Evolutionary conservation across 345 rosid genomes (phyloP).

Genomic region (Eucalyptus cloeziana): DNA sequence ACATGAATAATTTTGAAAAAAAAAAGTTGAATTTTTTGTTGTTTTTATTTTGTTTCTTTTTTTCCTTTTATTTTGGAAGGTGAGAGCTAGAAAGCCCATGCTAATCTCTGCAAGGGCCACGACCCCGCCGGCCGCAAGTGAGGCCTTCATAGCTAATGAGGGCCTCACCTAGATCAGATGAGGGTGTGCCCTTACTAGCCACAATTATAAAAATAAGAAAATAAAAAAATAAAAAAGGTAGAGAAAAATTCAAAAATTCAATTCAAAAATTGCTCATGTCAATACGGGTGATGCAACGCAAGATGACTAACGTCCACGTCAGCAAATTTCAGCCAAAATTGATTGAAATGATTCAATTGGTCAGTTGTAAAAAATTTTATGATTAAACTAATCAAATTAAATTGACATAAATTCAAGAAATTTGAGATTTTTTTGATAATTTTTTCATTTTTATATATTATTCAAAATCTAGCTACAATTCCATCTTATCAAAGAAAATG

Average conservation of each 20-base stretch:
- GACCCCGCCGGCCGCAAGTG: neutral
- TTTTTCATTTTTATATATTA: neutral
- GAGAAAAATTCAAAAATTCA: neutral
- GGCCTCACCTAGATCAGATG: neutral
- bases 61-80: neutral
- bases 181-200: neutral
- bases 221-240: no score
- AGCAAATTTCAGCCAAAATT: accelerated
- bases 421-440: neutral
- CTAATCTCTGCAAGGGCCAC: no score
- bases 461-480: neutral
- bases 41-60: neutral
- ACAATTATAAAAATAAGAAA: accelerated
- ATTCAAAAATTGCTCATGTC: neutral
- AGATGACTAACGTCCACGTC: accelerated
- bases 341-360: accelerated
- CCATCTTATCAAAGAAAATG: neutral
- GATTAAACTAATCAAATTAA: no score
- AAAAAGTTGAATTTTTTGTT: no score
- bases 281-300: accelerated
- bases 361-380: neutral
- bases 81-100: neutral
- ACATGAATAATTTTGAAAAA: neutral
- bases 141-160: neutral
- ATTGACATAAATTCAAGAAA: no score